phyloP scores from a whole-genome alignment of 768 basidiomycete genomes.

The Boletus rufocinnamomeus region DNA sequence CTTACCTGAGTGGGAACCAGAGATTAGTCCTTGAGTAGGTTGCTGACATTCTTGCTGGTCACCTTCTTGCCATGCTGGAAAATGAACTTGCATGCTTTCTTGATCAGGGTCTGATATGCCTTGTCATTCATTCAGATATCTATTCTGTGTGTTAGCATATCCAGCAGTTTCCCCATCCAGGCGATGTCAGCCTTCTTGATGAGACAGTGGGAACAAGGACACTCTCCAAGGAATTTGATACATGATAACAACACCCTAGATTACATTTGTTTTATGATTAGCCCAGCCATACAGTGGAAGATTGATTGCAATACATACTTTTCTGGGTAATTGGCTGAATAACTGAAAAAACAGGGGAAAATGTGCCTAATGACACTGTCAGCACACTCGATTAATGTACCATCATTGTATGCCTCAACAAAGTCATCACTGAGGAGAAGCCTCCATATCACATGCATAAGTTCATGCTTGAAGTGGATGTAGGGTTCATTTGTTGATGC shows the following conservation, averaged over 20 bases:
- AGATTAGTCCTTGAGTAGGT: constrained; percentile 3
- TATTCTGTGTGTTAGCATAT: too few relatives aligned
- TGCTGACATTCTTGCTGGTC: too few relatives aligned
- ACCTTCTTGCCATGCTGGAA: too few relatives aligned
- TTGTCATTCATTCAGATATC: too few relatives aligned
- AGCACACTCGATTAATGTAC: background rate
- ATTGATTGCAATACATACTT: too few relatives aligned
- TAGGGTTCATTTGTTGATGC: background rate
- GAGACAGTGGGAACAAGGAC: constrained; percentile 1
- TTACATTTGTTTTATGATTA: too few relatives aligned
- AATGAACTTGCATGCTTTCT: background rate
- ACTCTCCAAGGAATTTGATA: constrained; percentile 6
- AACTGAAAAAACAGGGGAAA: background rate
- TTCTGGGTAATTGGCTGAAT: too few relatives aligned
- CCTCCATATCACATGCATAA: constrained; percentile 3
- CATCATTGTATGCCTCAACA: background rate
- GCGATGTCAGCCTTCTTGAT: too few relatives aligned
- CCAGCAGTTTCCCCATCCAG: too few relatives aligned
- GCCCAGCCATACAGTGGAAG: too few relatives aligned
- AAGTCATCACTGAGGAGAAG: background rate
- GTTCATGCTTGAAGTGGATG: constrained; percentile 3
- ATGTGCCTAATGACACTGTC: background rate
- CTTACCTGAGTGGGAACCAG: constrained; percentile 15
- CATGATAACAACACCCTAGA: background rate
- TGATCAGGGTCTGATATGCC: too few relatives aligned